Base-by-base conservation (phyloP, 23 red algal genomes). In the Gracilariopsis chorda region DNA sequence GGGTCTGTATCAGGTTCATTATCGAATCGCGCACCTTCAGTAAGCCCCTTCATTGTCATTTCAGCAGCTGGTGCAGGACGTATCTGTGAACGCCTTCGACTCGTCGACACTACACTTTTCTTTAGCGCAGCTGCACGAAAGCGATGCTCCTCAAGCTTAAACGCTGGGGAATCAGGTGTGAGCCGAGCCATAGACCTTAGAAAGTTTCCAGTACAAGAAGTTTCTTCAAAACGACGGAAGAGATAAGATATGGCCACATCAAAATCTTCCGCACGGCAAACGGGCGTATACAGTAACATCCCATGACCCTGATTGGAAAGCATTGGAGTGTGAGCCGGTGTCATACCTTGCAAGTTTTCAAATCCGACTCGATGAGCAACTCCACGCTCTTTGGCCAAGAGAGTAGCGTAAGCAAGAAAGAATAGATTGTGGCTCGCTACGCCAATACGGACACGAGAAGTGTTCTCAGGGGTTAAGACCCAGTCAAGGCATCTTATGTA, bases 1-100 rank as follows among this genome's bases (percentile, higher is more conserved):
- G 86, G 86, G 37, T 90, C 86, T 4, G 86, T 80, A 69, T 90
- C 86, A 30, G 86, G 72, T 70, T 90, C 86, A 63, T 80, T 90
- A 35, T 67, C 25, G 57, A 80, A 90, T 36, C 33, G 35, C 16
- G 42, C 48, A 25, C 30, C 40, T 25, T 32, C 48, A 21, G 33
- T 19, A 56, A 88, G 30, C 32, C 41, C 43, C 48, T 77, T 88
- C 51, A 77, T 36, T 11, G 83, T 76, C 83, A 56, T 55, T 40
- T 72, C 45, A 21, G 83, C 73, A 1, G 83, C 83, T 14, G 34
- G 51, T 10, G 83, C 62, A 23, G 83, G 83, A 16, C 83, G 30
- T 40, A 55, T 7, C 60, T 88, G 83, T 19, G 30, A 52, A 49
- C 83, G 62, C 33, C 83, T 36, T 11, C 64, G 67, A 52, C 83